Conservation (phyloP, 495 filamentous ascomycete species). For the Sordaria brevicollis region DNA sequence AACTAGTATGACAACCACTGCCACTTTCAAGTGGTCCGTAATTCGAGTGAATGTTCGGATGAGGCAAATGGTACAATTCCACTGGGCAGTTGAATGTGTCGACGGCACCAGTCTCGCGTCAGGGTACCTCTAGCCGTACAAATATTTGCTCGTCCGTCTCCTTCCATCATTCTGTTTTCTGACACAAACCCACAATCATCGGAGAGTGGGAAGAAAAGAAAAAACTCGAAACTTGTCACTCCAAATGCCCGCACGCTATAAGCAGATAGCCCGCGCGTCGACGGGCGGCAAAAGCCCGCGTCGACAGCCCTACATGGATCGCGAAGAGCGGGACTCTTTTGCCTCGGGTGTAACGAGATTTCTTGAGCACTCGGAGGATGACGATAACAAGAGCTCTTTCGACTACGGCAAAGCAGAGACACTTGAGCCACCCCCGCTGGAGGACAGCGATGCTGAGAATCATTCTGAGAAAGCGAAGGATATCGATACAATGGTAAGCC, state of each 20-base stretch:
- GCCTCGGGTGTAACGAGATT: background rate
- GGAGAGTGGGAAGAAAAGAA: background rate
- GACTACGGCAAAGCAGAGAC: background rate
- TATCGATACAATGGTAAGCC: background rate
- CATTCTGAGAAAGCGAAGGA: background rate
- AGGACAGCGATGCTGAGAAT: background rate
- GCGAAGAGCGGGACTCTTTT: background rate
- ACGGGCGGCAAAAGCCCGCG: background rate
- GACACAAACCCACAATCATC: background rate
- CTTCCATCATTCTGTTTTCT: background rate
- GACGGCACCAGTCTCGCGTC: background rate
- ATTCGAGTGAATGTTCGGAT: background rate
- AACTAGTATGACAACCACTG: background rate
- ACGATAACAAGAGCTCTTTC: background rate
- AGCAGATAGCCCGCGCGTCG: background rate
- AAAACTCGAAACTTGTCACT: background rate
- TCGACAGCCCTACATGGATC: background rate
- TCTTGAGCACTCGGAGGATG: background rate
- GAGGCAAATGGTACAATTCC: background rate
- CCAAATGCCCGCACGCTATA: background rate
- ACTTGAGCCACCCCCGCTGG: background rate
- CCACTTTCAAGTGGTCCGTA: background rate
- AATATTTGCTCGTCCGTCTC: background rate
- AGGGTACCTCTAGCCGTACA: background rate
- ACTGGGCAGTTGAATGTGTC: background rate